Evolutionary conservation across 2,329 filamentous ascomycete genomes (phyloP).

Genomic region (Allantophomopsis lycopodina): DNA sequence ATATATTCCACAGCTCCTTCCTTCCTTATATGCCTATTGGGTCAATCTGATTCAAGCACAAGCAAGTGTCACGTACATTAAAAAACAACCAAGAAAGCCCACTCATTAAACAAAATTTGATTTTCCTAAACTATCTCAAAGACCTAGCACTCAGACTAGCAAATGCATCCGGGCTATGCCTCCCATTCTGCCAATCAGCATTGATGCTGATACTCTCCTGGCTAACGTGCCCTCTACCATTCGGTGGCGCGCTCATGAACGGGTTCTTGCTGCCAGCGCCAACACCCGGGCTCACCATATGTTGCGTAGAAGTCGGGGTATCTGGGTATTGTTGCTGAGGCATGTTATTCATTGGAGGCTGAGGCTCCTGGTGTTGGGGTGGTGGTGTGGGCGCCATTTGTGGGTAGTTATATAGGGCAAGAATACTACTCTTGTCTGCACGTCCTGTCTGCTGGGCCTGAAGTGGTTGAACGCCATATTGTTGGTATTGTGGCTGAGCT

Average conservation of each 20-base stretch:
- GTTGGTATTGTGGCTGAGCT: slow-evolving; percentile 21
- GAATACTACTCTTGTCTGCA: slow-evolving; percentile 59
- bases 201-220: slow-evolving; percentile 51
- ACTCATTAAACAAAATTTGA: neutral
- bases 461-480: slow-evolving; percentile 7
- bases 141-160: slow-evolving; percentile 39
- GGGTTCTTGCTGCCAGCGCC: slow-evolving; percentile 16
- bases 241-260: slow-evolving; percentile 13
- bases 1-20: too few species aligned
- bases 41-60: too few species aligned
- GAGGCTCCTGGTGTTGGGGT: neutral
- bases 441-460: slow-evolving; percentile 26
- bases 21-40: too few species aligned
- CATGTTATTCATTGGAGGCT: neutral
- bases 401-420: slow-evolving; percentile 54
- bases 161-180: slow-evolving; percentile 72
- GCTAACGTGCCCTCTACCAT: slow-evolving; percentile 33
- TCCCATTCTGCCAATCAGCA: slow-evolving; percentile 45
- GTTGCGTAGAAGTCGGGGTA: slow-evolving; percentile 1
- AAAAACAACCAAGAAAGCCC: too few species aligned
- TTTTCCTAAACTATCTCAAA: slow-evolving; percentile 9
- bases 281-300: too few species aligned
- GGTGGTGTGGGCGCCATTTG: slow-evolving; percentile 16
- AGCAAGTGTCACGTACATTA: too few species aligned
- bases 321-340: slow-evolving; percentile 3